These are phyloP conservation scores for Vicia faba DNA, from an alignment of 306 rosid genomes.

Conservation along the genomic window DNA sequence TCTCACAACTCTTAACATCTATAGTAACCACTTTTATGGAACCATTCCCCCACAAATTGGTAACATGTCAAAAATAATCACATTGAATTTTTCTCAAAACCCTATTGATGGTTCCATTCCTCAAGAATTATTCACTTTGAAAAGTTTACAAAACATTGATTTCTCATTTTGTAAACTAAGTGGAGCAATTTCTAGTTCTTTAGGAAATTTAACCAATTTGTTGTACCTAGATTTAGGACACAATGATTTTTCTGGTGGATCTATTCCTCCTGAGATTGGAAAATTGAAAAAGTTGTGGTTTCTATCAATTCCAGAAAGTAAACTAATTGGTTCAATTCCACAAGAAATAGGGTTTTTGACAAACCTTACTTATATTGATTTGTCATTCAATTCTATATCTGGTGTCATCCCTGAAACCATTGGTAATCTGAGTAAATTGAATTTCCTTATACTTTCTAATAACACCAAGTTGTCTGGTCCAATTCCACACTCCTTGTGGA, in stretches of 20 bases:
- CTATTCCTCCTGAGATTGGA: conserved; percentile 40
- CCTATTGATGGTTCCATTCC: conserved; percentile 38
- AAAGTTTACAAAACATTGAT: conserved; percentile 25
- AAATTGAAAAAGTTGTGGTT: conserved; percentile 24
- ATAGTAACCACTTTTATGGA: conserved; percentile 15
- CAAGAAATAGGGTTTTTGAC: conserved; percentile 41
- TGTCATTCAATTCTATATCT: not conserved
- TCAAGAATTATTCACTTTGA: conserved; percentile 33
- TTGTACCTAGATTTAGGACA: conserved; percentile 26
- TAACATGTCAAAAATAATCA: conserved; percentile 26
- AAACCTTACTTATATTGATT: conserved; percentile 3
- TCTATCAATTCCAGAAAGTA: not conserved
- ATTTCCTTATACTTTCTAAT: not conserved
- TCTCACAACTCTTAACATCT: conserved; percentile 29
- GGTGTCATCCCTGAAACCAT: conserved; percentile 36
- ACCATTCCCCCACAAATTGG: conserved; percentile 42
- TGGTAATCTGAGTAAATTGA: conserved; percentile 31
- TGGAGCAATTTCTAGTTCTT: conserved; percentile 31
- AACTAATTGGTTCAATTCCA: conserved; percentile 31
- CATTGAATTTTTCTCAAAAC: conserved; percentile 35
- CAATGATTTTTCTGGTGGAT: conserved; percentile 11
- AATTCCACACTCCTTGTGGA: conserved; percentile 40
- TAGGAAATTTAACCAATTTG: conserved; percentile 40
- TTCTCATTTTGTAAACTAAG: conserved; percentile 11
- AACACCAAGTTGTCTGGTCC: conserved; percentile 30